A percentile compares a stretch with the other conserved stretches of the same genome.
These are phyloP conservation scores for Mortierella sp. DNA, from an alignment of 371 early-diverging fungal genomes.

Conservation along the genomic window DNA sequence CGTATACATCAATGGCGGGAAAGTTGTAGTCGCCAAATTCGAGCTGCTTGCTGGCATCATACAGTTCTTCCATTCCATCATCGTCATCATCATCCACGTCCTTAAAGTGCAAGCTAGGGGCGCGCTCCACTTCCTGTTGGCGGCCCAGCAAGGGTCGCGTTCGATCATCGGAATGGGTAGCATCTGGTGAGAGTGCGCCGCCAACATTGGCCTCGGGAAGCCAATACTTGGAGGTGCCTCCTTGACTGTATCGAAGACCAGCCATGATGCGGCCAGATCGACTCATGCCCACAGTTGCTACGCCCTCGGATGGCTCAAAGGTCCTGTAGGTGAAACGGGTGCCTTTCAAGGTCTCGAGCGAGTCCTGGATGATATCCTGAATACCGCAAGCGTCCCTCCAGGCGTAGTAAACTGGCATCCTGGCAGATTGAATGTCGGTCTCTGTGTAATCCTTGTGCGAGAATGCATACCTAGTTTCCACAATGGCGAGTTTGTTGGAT, in stretches of 20 bases:
- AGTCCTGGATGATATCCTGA: constrained; percentile 86
- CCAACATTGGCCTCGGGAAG: constrained; percentile 51
- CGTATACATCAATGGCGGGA: constrained; percentile 24
- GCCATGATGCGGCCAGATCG: constrained; percentile 77
- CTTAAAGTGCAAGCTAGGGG: constrained; percentile 12
- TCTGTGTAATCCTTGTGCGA: constrained; percentile 81
- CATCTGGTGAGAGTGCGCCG: not conserved
- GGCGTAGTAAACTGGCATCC: constrained; percentile 83
- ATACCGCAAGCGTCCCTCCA: constrained; percentile 85
- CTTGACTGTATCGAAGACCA: constrained; percentile 79
- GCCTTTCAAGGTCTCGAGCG: constrained; percentile 81
- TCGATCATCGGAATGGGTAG: not conserved
- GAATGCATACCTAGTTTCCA: constrained; percentile 59
- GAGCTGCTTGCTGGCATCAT: constrained; percentile 22
- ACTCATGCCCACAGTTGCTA: constrained; percentile 66
- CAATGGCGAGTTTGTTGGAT: too few species aligned
- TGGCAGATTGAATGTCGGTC: constrained; percentile 70
- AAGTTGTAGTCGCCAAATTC: constrained; percentile 37
- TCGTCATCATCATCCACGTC: constrained; percentile 22
- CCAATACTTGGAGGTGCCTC: constrained; percentile 85
- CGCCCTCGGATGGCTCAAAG: constrained; percentile 83
- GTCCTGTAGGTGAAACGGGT: constrained; percentile 81
- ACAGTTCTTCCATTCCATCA: constrained; percentile 21
- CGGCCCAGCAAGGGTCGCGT: not conserved
- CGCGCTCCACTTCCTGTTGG: not conserved